A percentile compares a stretch with the other conserved stretches of the same genome.
Conservation (phyloP, 1,139 yeast species). For the Diutina pseudorugosa region DNA sequence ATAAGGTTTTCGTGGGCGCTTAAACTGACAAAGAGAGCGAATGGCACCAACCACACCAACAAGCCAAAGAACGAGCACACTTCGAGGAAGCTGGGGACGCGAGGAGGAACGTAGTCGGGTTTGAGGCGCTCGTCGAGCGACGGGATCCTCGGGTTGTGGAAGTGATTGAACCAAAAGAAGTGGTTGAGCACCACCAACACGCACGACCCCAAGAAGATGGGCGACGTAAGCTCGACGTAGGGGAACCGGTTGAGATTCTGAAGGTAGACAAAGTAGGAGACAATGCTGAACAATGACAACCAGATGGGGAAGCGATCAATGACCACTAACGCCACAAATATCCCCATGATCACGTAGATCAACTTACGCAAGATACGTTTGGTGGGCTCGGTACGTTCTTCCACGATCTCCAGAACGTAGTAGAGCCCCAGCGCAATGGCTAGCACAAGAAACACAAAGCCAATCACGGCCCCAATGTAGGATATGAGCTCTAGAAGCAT, state of each 20-base stretch:
- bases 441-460: slow-evolving; percentile 54
- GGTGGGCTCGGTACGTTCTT: slow-evolving; percentile 84
- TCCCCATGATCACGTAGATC: slow-evolving; percentile 45
- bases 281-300: slow-evolving; percentile 52
- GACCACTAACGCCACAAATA: slow-evolving; percentile 44
- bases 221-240: slow-evolving; percentile 61
- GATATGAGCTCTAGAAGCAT: slow-evolving; percentile 39
- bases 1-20: slow-evolving; percentile 87
- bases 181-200: slow-evolving; percentile 69
- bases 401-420: slow-evolving; percentile 84
- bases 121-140: slow-evolving; percentile 43
- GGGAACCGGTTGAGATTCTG: slow-evolving; percentile 78
- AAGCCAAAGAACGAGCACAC: slow-evolving; percentile 90
- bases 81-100: slow-evolving; percentile 72
- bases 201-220: slow-evolving; percentile 61
- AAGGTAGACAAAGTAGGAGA: slow-evolving; percentile 59
- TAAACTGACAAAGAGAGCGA: slow-evolving; percentile 79
- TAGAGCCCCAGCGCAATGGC: slow-evolving; percentile 77
- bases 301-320: slow-evolving; percentile 72
- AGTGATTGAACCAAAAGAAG: slow-evolving; percentile 81
- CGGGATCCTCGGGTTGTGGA: slow-evolving; percentile 56
- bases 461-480: slow-evolving; percentile 57
- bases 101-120: slow-evolving; percentile 51
- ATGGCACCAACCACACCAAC: slow-evolving; percentile 90
- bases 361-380: slow-evolving; percentile 50